These are phyloP conservation scores for Medicago lupulina DNA, from an alignment of 306 rosid species.

Conservation along the genomic window DNA sequence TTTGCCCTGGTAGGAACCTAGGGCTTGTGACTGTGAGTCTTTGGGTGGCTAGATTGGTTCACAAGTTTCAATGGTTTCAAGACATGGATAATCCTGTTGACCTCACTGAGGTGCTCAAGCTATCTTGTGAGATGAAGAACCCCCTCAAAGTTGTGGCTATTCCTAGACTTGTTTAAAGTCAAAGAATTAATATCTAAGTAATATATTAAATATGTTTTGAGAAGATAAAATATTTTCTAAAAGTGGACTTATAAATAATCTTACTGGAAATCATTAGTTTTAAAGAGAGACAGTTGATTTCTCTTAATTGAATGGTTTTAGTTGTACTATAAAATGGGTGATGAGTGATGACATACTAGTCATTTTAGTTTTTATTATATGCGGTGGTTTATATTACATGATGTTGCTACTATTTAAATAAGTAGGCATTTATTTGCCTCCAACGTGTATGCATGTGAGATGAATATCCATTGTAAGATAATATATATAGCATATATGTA, in stretches of 20 bases:
- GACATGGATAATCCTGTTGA: constrained; percentile 51
- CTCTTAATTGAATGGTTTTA: neutral
- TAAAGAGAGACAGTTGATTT: neutral
- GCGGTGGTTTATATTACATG: neutral
- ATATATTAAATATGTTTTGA: neutral
- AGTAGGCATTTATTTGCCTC: neutral
- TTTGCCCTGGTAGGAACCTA: constrained; percentile 56
- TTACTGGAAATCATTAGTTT: too few relatives aligned
- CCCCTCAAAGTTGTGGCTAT: constrained; percentile 53
- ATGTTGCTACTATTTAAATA: neutral
- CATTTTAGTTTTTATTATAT: neutral
- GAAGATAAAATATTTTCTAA: neutral
- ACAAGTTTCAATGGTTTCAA: constrained; percentile 47
- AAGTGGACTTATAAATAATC: too few relatives aligned
- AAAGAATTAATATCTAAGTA: neutral
- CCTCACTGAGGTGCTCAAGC: constrained; percentile 53
- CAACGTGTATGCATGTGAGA: neutral
- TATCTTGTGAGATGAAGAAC: constrained; percentile 60
- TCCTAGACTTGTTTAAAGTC: constrained; percentile 35
- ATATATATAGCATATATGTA: neutral
- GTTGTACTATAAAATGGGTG: neutral
- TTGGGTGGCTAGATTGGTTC: constrained; percentile 62
- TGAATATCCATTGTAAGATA: neutral
- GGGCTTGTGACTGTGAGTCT: constrained; percentile 55
- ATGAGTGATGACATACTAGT: neutral